Evolutionary conservation across 805 yeast species (phyloP), one percentile per base, ranked within the genome.

Genomic region (Wickerhamiella azyma): DNA sequence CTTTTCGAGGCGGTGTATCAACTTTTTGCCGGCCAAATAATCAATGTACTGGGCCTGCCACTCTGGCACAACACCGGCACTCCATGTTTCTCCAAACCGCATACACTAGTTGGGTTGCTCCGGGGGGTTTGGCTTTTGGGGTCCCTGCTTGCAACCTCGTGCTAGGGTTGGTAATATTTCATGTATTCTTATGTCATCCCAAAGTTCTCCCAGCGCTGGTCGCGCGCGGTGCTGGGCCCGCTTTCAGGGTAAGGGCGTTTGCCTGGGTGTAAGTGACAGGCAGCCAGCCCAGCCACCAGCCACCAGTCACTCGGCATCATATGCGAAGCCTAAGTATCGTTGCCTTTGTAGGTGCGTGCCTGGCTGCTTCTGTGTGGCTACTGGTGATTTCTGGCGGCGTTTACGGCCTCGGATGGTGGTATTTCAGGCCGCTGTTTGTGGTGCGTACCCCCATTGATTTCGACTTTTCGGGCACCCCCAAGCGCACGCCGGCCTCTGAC

Each of bases 1-100:
- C 52, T 46, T 55, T 51, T 39, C 48, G n/a, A 68, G 56, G 45
- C 63, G 63, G 49, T 71, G 70, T 46, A 77, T 71, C 36, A 68
- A 58, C 57, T 73, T 71, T 57, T 77, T 77, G 37, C 82, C 81
- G 9, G 55, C 57, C 45, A 60, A 59, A 45, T 68, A 68, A 53
- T 68, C 66, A 16, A 68, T 50, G 48, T 68, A 68, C 49, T 65
- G 68, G 41, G 60, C 53, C 35, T 66, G 55, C 72, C 72, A 68
- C 50, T 68, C 72, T 1, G 73, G 72, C 6, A 68, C 65, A 2
- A 47, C 35, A 10, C 50, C 51, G 8, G 45, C 45, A 10, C 39
- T 30, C 39, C 39, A 42, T 1, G 45, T 42, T n/a, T 42, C 40
- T 7, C 45, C 45, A 28, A 42, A 42, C 18, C 40, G 39, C 45